These are phyloP conservation scores for Kickxella alabastrina DNA, from an alignment of 192 early-diverging fungal genomes.

Conservation along the genomic window DNA sequence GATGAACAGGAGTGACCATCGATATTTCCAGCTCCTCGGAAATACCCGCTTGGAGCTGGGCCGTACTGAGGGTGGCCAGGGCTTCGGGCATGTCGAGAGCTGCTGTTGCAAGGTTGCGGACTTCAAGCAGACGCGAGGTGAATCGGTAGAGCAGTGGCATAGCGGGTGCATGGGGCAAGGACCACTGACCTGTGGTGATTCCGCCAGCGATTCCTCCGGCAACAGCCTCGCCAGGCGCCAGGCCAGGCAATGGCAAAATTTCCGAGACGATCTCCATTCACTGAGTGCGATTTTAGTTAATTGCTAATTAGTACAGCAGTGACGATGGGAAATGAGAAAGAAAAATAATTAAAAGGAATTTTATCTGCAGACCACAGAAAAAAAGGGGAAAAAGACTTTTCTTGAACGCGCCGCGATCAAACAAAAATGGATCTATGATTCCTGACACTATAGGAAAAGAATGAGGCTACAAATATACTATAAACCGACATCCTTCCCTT, in stretches of 20 bases:
- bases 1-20: constrained; percentile 17
- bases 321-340: too few species aligned
- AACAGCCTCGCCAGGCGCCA: constrained; percentile 4
- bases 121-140: constrained; percentile 29
- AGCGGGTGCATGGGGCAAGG: not conserved
- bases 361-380: too few species aligned
- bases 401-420: too few species aligned
- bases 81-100: constrained; percentile 17
- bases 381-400: too few species aligned
- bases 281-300: not conserved
- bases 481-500: too few species aligned
- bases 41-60: constrained; percentile 22
- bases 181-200: constrained; percentile 9
- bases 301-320: not conserved
- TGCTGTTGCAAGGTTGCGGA: constrained; percentile 15
- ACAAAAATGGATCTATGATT: too few species aligned
- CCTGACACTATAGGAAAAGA: too few species aligned
- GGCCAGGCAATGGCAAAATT: constrained; percentile 25
- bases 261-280: constrained; percentile 28
- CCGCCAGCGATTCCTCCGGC: constrained; percentile 5
- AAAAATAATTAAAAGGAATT: not conserved
- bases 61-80: constrained; percentile 30
- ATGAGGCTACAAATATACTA: too few species aligned
- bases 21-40: constrained; percentile 27
- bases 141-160: constrained; percentile 28